Evolutionary conservation across 352 stramenopile genomes (phyloP), one percentile per base, ranked within the genome.

Genomic region (Globisporangium middletonii): DNA sequence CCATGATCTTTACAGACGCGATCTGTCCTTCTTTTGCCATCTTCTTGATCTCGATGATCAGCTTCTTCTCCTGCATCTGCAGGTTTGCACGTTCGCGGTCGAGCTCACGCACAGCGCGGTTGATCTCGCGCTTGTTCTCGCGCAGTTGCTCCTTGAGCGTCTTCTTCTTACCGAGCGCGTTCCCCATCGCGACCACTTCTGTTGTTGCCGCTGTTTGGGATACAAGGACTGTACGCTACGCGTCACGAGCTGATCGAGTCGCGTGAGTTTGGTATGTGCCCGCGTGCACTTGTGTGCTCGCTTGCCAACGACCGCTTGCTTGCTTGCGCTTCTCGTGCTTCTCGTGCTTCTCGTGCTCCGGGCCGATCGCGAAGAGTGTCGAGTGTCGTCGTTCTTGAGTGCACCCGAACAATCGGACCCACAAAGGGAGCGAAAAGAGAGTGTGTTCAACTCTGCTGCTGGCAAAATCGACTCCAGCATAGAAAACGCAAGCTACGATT

Each of bases 111-210:
- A 99, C 87, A 27, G 95, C 96, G 54, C 94, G 83, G 49, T 96
- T 98, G 67, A 99, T 98, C 76, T 97, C 94, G 62, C 95, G 92
- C 77, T 99, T 99, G 73, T 99, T 99, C 78, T 98, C 94, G 48
- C 96, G 93, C 46, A 99, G 69, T 63, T 94, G 86, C 74, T 96
- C 86, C 72, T 92, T 90, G 41, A 90, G 56, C 60, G 85, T 92
- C 75, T 89, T 89, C 70, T 89, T 89, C 50, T 71, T 86, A 57
- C 77, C 81, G 44, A 88, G 45, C 49, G 77, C 65, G 66, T 92
- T 92, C 47, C 82, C 82, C 82, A 92, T 92, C 61, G 45, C 59
- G 35, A 2, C 38, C 16, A 5, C 28, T 42, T 26, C 35, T 64
- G 16, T 7, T 56, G 35, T 12, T 55, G 16, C 43, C 51, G 41